phyloP scores from a whole-genome alignment of 2,329 filamentous ascomycete species.

The Westerdykella ornata region DNA sequence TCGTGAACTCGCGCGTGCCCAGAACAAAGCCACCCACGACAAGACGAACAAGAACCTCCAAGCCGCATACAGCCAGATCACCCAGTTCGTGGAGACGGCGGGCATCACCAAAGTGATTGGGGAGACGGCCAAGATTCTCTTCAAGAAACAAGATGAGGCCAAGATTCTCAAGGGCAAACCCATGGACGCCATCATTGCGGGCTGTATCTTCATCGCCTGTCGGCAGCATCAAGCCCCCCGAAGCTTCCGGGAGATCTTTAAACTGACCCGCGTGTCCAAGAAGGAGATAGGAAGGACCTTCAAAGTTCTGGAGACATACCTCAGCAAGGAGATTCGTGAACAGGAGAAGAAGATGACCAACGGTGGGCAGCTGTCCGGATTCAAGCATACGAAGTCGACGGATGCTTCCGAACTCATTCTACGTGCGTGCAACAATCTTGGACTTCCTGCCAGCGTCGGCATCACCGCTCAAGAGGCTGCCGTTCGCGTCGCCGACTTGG shows the following conservation, averaged over 20 bases:
- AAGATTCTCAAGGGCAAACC: slow-evolving; percentile 94
- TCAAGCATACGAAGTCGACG: slow-evolving; percentile 69
- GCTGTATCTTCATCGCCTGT: slow-evolving; percentile 96
- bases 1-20: slow-evolving; percentile 71
- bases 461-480: slow-evolving; percentile 76
- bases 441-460: slow-evolving; percentile 66
- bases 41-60: slow-evolving; percentile 77
- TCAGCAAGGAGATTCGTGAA: slow-evolving; percentile 54
- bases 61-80: slow-evolving; percentile 81
- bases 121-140: slow-evolving; percentile 89
- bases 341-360: slow-evolving; percentile 7
- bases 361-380: slow-evolving; percentile 28
- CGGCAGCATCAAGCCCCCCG: slow-evolving; percentile 80
- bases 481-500: slow-evolving; percentile 66
- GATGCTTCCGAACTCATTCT: slow-evolving; percentile 78
- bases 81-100: slow-evolving; percentile 64
- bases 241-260: slow-evolving; percentile 91
- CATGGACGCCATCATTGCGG: slow-evolving; percentile 86
- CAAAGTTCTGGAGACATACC: slow-evolving; percentile 84
- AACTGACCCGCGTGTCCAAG: slow-evolving; percentile 87
- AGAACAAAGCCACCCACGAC: slow-evolving; percentile 74
- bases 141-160: slow-evolving; percentile 87
- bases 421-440: slow-evolving; percentile 81
- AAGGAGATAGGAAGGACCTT: slow-evolving; percentile 97
- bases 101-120: slow-evolving; percentile 70